Percentiles rank a stretch among this genome's conserved stretches.
Conservation (phyloP, 106 monocot species). For the Xerophyta viscosa region DNA sequence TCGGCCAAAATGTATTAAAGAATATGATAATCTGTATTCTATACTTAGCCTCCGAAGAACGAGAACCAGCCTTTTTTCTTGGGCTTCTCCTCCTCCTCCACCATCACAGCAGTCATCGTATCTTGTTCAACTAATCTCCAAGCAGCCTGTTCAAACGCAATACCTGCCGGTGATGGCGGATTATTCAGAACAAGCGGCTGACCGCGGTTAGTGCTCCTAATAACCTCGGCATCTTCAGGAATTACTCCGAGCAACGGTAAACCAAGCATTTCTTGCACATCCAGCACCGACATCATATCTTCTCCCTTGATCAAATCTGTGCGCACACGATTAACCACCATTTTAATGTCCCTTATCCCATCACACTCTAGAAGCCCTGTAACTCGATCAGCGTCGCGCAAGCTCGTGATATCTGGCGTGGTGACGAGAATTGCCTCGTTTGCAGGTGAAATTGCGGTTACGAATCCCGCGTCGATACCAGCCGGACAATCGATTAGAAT, state of each 20-base stretch:
- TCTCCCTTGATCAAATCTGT: conserved; percentile 74
- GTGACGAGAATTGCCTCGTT: conserved; percentile 86
- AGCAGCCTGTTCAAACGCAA: conserved; percentile 92
- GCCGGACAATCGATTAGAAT: conserved; percentile 97
- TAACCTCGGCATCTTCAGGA: conserved; percentile 92
- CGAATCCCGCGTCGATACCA: conserved; percentile 86
- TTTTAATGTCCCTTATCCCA: conserved; percentile 89
- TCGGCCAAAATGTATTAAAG: no score
- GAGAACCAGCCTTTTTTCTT: conserved; percentile 84
- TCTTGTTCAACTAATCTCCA: conserved; percentile 95
- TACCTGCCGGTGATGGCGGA: conserved; percentile 65
- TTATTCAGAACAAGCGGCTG: conserved; percentile 69
- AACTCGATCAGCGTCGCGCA: conserved; percentile 87
- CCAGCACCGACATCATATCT: conserved; percentile 97
- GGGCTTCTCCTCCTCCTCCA: conserved; percentile 70
- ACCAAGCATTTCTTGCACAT: conserved; percentile 97
- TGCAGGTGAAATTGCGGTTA: conserved; percentile 90
- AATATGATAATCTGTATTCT: no score
- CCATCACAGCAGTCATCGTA: conserved; percentile 79
- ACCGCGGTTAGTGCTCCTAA: conserved; percentile 89
- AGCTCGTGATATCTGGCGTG: conserved; percentile 87
- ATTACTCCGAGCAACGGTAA: conserved; percentile 74
- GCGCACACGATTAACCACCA: conserved; percentile 82
- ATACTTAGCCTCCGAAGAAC: conserved; percentile 90
- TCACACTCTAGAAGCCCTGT: conserved; percentile 90